phyloP scores from a whole-genome alignment of 345 rosid species.

The Aquilaria malaccensis region DNA sequence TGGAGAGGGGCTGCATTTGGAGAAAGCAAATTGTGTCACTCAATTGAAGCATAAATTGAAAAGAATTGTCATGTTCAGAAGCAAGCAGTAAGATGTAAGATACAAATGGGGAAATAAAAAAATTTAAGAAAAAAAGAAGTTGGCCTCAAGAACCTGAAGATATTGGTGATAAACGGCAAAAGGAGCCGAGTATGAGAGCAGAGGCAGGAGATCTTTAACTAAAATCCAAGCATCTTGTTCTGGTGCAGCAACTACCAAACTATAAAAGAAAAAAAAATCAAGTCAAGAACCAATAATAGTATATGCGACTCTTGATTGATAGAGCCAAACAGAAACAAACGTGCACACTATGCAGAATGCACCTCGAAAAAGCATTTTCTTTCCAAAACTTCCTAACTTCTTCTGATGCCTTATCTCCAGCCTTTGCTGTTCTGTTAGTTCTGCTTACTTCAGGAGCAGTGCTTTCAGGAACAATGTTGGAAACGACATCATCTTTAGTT shows the following conservation, averaged over 20 bases:
- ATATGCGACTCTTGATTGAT: no score
- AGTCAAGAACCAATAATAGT: background rate
- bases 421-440: conserved; percentile 48
- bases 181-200: conserved; percentile 75
- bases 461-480: conserved; percentile 20
- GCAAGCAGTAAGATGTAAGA: background rate
- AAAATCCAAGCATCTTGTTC: conserved; percentile 71
- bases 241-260: conserved; percentile 81
- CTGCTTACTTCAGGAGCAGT: conserved; percentile 21
- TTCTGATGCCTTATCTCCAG: conserved; percentile 65
- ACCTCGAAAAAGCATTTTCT: conserved; percentile 91
- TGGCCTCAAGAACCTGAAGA: conserved; percentile 52
- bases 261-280: conserved; percentile 24
- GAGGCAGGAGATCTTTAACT: conserved; percentile 66
- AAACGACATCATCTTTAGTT: conserved; percentile 26
- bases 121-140: background rate
- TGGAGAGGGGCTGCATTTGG: conserved; percentile 61
- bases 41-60: background rate
- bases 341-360: conserved; percentile 8
- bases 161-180: conserved; percentile 90
- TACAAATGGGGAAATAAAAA: background rate
- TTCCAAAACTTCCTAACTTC: conserved; percentile 60
- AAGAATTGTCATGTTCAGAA: background rate
- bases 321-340: no score
- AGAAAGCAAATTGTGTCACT: background rate